Percentiles rank a stretch among this genome's conserved stretches.
Conservation (phyloP, 2,329 filamentous ascomycete species). For the Leptosphaerulina australis region DNA sequence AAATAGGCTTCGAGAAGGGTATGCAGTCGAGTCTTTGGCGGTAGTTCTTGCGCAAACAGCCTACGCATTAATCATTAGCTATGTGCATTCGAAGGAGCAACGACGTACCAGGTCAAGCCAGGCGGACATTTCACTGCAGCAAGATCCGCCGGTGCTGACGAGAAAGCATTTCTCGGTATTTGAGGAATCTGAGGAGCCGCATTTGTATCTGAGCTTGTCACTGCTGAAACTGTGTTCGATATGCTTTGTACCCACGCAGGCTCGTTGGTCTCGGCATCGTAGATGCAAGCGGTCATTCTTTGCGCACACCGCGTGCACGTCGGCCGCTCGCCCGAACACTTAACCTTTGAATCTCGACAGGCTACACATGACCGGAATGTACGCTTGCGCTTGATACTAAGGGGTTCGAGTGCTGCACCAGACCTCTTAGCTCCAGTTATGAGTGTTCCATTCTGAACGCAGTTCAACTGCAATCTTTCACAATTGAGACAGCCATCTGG, state of each 20-base stretch:
- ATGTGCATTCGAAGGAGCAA: not conserved
- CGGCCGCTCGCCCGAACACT: constrained; percentile 41
- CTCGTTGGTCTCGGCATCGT: constrained; percentile 39
- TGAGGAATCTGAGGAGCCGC: constrained; percentile 24
- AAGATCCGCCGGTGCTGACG: constrained; percentile 18
- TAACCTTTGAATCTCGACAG: constrained; percentile 42
- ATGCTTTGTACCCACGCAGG: constrained; percentile 43
- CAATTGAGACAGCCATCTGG: constrained; percentile 41
- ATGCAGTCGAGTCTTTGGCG: constrained; percentile 32
- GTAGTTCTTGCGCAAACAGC: constrained; percentile 34
- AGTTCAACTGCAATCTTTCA: constrained; percentile 37
- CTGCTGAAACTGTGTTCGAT: constrained; percentile 13
- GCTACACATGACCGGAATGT: constrained; percentile 41
- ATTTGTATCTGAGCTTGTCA: constrained; percentile 17
- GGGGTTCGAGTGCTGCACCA: constrained; percentile 24
- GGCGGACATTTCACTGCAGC: constrained; percentile 29
- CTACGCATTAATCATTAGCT: constrained; percentile 12
- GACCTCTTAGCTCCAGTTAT: constrained; percentile 23
- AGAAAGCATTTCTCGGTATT: constrained; percentile 20
- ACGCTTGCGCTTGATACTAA: constrained; percentile 41
- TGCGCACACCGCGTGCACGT: constrained; percentile 38
- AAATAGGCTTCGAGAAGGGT: constrained; percentile 40
- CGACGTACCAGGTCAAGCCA: constrained; percentile 30
- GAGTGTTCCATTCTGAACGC: constrained; percentile 34
- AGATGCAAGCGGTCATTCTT: constrained; percentile 31